Percentiles rank a stretch among this genome's conserved stretches.
These are phyloP conservation scores for Russula olivacea DNA, from an alignment of 768 basidiomycete species.

Conservation along the genomic window DNA sequence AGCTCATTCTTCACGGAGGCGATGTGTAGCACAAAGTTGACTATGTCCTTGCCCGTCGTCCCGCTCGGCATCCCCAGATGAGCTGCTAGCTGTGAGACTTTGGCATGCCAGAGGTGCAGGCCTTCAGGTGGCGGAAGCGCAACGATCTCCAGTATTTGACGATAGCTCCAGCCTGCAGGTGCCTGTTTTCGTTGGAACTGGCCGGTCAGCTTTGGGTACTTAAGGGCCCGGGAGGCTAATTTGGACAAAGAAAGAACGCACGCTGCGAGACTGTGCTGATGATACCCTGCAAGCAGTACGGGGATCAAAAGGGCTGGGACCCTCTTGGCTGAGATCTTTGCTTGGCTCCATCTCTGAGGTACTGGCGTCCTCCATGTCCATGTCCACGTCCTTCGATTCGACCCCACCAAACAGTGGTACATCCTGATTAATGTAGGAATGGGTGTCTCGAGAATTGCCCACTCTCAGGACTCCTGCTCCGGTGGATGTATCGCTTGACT, in stretches of 20 bases:
- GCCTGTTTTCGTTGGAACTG: not conserved
- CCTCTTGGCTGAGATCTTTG: not conserved
- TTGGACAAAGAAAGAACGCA: not conserved
- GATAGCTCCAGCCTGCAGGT: slow-evolving; percentile 12
- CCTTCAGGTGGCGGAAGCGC: not conserved
- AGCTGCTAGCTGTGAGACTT: not conserved
- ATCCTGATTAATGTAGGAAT: not conserved
- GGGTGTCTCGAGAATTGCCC: not conserved
- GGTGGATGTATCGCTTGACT: not conserved
- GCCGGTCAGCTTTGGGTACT: not conserved
- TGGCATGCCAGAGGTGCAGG: not conserved
- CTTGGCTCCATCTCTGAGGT: not conserved
- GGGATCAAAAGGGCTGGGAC: not conserved
- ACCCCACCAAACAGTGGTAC: not conserved
- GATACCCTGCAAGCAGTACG: not conserved
- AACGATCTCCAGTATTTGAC: not conserved
- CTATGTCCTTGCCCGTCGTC: not conserved
- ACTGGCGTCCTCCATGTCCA: not conserved
- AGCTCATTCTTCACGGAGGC: slow-evolving; percentile 3
- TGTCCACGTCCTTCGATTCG: not conserved
- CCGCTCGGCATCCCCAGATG: not conserved
- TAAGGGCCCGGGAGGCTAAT: not conserved
- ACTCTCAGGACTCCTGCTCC: too few species aligned
- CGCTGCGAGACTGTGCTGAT: not conserved
- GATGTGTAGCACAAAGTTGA: not conserved